These are phyloP conservation scores for Nakaseomyces bracarensis DNA, from an alignment of 1,139 yeast species.

Conservation along the genomic window DNA sequence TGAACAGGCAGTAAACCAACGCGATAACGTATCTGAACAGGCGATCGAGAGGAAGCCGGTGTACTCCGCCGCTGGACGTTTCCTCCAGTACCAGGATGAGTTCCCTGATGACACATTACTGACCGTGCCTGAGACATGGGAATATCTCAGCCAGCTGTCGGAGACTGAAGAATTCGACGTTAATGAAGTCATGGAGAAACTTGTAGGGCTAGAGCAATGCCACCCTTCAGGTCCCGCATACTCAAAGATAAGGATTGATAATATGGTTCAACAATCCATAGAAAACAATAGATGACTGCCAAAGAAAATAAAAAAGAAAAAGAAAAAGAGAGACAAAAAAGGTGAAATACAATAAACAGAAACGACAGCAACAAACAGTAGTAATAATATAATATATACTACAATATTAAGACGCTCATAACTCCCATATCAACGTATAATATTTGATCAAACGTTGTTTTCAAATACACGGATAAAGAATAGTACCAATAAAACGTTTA, in stretches of 20 bases:
- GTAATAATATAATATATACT: too few relatives aligned
- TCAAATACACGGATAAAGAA: too few relatives aligned
- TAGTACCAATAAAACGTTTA: too few relatives aligned
- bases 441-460: too few relatives aligned
- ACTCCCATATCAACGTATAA: too few relatives aligned
- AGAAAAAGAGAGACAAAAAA: not conserved
- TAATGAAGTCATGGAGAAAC: slow-evolving; percentile 44
- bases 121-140: slow-evolving; percentile 80
- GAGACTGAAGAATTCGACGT: slow-evolving; percentile 51
- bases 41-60: slow-evolving; percentile 5
- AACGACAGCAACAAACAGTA: not conserved
- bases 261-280: slow-evolving; percentile 17
- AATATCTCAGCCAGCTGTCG: slow-evolving; percentile 45
- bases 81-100: slow-evolving; percentile 15
- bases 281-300: slow-evolving; percentile 4
- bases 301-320: slow-evolving; percentile 1
- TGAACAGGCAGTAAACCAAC: slow-evolving; percentile 9
- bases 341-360: not conserved
- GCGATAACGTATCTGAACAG: slow-evolving; percentile 5
- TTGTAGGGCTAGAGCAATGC: slow-evolving; percentile 64
- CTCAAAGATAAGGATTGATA: slow-evolving; percentile 42
- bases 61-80: slow-evolving; percentile 5
- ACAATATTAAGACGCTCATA: too few relatives aligned
- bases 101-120: slow-evolving; percentile 38
- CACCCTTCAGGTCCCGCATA: slow-evolving; percentile 85